Evolutionary conservation across 352 stramenopile species (phyloP).

Genomic region (Sclerospora graminicola): DNA sequence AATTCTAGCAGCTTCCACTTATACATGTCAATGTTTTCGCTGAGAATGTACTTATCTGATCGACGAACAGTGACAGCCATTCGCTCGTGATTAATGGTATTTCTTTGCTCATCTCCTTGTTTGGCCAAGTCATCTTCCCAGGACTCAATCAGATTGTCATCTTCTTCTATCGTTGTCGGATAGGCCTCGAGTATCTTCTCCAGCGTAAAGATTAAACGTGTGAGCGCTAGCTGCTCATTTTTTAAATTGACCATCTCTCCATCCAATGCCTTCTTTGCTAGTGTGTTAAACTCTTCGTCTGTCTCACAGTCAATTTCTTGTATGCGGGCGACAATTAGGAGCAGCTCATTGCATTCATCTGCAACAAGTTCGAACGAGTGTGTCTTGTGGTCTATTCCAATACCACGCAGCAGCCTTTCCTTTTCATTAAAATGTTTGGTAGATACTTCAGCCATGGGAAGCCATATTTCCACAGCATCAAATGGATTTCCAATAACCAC

Average conservation of each 20-base stretch:
- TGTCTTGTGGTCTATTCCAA: slow-evolving; percentile 48
- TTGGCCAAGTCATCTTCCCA: slow-evolving; percentile 15
- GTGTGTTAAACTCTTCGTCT: slow-evolving; percentile 21
- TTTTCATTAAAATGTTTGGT: slow-evolving; percentile 40
- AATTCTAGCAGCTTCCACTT: slow-evolving; percentile 59
- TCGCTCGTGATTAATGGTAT: slow-evolving; percentile 26
- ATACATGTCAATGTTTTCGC: slow-evolving; percentile 55
- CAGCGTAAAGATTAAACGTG: slow-evolving; percentile 48
- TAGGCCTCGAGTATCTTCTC: slow-evolving; percentile 50
- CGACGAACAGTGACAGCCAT: slow-evolving; percentile 48
- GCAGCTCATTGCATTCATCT: slow-evolving; percentile 52
- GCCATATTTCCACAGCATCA: slow-evolving; percentile 64
- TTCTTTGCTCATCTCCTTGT: slow-evolving; percentile 10
- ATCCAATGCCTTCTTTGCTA: slow-evolving; percentile 34
- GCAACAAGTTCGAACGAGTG: slow-evolving; percentile 54
- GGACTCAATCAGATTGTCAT: slow-evolving; percentile 24
- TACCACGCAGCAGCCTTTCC: slow-evolving; percentile 25
- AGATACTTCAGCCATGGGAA: slow-evolving; percentile 46
- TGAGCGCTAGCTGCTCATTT: slow-evolving; percentile 44
- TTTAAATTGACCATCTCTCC: slow-evolving; percentile 41
- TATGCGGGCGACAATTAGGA: slow-evolving; percentile 54
- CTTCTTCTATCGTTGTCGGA: slow-evolving; percentile 30
- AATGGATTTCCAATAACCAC: slow-evolving; percentile 56
- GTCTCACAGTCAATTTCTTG: slow-evolving; percentile 49
- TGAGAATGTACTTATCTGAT: slow-evolving; percentile 54